Base-by-base conservation (phyloP, 805 yeast genomes). In the Metschnikowia vanudenii region DNA sequence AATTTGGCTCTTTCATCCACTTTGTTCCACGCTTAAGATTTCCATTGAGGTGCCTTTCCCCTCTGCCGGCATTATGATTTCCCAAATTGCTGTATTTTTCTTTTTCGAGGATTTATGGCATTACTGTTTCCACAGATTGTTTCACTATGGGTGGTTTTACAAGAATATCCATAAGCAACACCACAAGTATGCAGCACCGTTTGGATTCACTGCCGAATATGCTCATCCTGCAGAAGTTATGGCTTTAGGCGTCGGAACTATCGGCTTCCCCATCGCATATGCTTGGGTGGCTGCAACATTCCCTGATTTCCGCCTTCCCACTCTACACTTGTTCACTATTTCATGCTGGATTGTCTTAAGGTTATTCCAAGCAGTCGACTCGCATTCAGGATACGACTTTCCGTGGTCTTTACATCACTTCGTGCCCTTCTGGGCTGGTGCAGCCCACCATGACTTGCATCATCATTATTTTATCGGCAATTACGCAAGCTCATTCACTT, bases 401-500 rank as follows among this genome's bases (percentile, higher is more conserved):
- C 84, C 84, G 3, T 78, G 80, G 80, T 78, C 82, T 1, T 68
- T 79, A 57, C 77, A 79, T 59, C 61, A 77, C 46, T 68, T 78
- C 58, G 42, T 79, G n/a, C 84, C 84, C 36, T 72, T 79, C 62
- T 79, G 84, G 84, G 83, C 84, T 9, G 84, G 84, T 28, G 83
- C 83, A 32, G 82, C 76, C 46, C 84, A 79, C 56, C 84, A 79
- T 56, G 84, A 79, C 56, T 71, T 74, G 49, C 84, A 79, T 53
- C 84, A 79, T 53, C 84, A 78, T 55, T 76, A 74, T 59, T 79
- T 79, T 53, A 78, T 79, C 49, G 84, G 84, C 16, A 75, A 75
- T 56, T 79, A 79, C 54, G 80, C 84, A 20, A 74, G 80, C 34
- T 70, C 78, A 22, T 79, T 79, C 65, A 74, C 82, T 59, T 77